These are phyloP conservation scores for Mrakia blollopis DNA, from an alignment of 768 basidiomycete species.

Conservation along the genomic window DNA sequence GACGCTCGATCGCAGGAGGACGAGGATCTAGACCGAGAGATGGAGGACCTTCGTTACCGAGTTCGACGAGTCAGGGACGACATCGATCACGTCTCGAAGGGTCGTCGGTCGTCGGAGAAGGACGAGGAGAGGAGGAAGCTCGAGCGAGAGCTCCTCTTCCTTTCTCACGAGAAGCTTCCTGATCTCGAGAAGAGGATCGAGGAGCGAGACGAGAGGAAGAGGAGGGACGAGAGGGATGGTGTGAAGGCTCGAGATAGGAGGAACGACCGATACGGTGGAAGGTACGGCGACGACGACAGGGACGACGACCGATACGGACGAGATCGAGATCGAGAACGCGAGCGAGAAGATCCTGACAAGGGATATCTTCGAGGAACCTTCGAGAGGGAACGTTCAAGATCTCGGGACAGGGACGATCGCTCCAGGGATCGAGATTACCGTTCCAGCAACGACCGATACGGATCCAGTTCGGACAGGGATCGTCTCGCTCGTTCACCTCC, in stretches of 20 bases:
- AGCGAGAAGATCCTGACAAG: slow-evolving; percentile 26
- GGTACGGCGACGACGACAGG: slow-evolving; percentile 48
- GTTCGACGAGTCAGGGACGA: slow-evolving; percentile 86
- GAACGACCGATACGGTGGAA: slow-evolving; percentile 70
- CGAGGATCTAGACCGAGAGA: slow-evolving; percentile 82
- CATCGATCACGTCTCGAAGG: slow-evolving; percentile 75
- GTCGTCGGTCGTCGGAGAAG: slow-evolving; percentile 63
- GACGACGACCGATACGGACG: slow-evolving; percentile 46
- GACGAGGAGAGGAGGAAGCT: slow-evolving; percentile 80
- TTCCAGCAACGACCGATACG: slow-evolving; percentile 43
- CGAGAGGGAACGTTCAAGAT: slow-evolving; percentile 48
- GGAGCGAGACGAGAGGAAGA: slow-evolving; percentile 67
- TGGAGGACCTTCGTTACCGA: slow-evolving; percentile 76
- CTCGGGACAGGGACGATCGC: slow-evolving; percentile 49
- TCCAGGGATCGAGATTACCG: slow-evolving; percentile 36
- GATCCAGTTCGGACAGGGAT: slow-evolving; percentile 48
- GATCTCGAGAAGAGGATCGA: slow-evolving; percentile 81
- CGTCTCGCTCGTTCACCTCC: slow-evolving; percentile 45
- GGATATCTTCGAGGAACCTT: slow-evolving; percentile 34
- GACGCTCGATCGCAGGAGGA: slow-evolving; percentile 67
- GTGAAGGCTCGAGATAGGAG: slow-evolving; percentile 71
- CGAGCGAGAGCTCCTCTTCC: slow-evolving; percentile 75
- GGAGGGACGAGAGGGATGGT: slow-evolving; percentile 73
- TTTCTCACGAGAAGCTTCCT: slow-evolving; percentile 88
- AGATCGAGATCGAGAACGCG: slow-evolving; percentile 49